These are phyloP conservation scores for Pseudopyricularia cyperi DNA, from an alignment of 2,329 filamentous ascomycete genomes.

Conservation along the genomic window DNA sequence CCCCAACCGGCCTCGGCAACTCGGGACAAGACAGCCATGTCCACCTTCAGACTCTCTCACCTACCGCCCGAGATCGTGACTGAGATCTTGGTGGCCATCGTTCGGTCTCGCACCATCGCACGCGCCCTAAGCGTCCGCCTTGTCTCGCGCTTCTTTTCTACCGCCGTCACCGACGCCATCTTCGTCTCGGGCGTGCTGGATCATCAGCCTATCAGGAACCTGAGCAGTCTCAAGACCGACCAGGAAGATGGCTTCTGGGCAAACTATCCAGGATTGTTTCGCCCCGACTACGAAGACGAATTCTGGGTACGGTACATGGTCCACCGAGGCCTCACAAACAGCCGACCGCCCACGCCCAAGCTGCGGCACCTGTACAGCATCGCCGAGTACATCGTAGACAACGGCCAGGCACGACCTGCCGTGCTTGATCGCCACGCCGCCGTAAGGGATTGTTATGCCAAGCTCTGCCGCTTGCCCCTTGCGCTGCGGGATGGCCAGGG, in stretches of 20 bases:
- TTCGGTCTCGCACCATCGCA: not conserved
- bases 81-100: not conserved
- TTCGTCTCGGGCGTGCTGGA: not conserved
- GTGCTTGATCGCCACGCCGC: not conserved
- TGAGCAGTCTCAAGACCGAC: too few relatives aligned
- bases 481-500: not conserved
- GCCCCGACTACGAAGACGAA: not conserved
- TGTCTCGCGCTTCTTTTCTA: not conserved
- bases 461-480: not conserved
- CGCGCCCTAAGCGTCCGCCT: not conserved
- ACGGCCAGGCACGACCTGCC: not conserved
- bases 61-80: not conserved
- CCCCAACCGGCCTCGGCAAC: too few relatives aligned
- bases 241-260: too few relatives aligned
- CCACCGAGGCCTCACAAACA: not conserved
- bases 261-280: not conserved
- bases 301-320: not conserved
- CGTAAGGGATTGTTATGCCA: not conserved
- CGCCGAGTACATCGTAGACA: not conserved
- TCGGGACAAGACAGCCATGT: not conserved
- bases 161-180: not conserved
- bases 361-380: not conserved
- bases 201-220: too few relatives aligned
- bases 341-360: not conserved
- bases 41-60: not conserved